Evolutionary conservation across 2,329 filamentous ascomycete species (phyloP).

Genomic region (Scleromitrula shiraiana): DNA sequence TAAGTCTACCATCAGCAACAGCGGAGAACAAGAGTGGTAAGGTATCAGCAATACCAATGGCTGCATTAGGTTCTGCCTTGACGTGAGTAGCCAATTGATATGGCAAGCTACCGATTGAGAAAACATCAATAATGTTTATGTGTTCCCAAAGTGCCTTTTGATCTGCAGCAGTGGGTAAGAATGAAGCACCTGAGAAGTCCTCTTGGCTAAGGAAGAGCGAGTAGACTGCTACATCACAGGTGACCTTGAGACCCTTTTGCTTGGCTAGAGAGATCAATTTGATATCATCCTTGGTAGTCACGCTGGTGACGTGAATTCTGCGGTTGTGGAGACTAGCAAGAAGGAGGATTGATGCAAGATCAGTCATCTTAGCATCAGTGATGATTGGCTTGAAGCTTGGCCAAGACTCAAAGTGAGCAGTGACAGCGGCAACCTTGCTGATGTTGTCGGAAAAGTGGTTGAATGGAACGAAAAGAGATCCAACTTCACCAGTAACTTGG

Average conservation of each 20-base stretch:
- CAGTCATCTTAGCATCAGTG: conserved; percentile 72
- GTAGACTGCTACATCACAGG: conserved; percentile 76
- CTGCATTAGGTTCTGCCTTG: conserved; percentile 46
- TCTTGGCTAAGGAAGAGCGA: conserved; percentile 65
- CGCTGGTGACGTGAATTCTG: conserved; percentile 71
- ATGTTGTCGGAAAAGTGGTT: conserved; percentile 73
- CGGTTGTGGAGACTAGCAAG: conserved; percentile 71
- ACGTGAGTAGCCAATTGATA: conserved; percentile 61
- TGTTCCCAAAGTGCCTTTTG: conserved; percentile 70
- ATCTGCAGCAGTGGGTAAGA: conserved; percentile 59
- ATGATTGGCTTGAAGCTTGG: conserved; percentile 71
- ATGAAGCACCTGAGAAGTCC: conserved; percentile 59
- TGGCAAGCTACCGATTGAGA: conserved; percentile 70
- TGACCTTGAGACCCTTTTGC: conserved; percentile 72
- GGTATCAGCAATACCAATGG: conserved; percentile 63
- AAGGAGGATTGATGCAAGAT: conserved; percentile 71
- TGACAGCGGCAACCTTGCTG: conserved; percentile 73
- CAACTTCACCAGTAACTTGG: conserved; percentile 63
- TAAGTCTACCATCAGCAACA: conserved; percentile 64
- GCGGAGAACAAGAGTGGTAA: conserved; percentile 69
- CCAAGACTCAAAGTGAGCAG: conserved; percentile 72
- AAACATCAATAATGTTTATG: conserved; percentile 65
- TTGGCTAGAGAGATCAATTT: conserved; percentile 69
- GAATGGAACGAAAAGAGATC: conserved; percentile 76
- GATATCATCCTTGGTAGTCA: conserved; percentile 76